Percentiles rank a stretch among this genome's conserved stretches.
These are phyloP conservation scores for Penicillium longicatenatum DNA, from an alignment of 495 filamentous ascomycete species.

Conservation along the genomic window DNA sequence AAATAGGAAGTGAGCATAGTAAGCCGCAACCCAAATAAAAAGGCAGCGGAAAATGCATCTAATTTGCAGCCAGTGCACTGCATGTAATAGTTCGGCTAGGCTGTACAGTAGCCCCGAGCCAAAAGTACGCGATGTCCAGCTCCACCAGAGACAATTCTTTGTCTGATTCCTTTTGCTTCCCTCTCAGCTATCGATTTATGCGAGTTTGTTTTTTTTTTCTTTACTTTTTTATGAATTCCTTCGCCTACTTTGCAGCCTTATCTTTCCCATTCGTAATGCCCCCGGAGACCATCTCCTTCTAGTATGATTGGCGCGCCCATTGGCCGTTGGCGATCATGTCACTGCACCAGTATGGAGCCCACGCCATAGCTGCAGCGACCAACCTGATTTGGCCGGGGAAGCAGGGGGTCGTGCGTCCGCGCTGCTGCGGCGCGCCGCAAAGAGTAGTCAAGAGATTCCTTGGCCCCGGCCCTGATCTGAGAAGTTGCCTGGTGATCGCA, in stretches of 20 bases:
- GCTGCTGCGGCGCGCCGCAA: conserved; percentile 43
- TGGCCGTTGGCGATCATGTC: conserved; percentile 26
- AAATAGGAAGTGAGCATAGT: not conserved
- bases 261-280: not conserved
- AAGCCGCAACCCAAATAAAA: not conserved
- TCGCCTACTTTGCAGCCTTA: no score
- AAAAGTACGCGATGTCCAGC: conserved; percentile 29
- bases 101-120: conserved; percentile 23
- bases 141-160: conserved; percentile 10
- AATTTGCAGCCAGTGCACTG: conserved; percentile 37
- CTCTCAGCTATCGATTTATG: not conserved
- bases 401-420: conserved; percentile 38
- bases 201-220: not conserved
- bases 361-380: conserved; percentile 6
- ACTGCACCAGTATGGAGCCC: conserved; percentile 24
- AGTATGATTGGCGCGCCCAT: conserved; percentile 2
- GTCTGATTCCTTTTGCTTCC: not conserved
- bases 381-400: conserved; percentile 46
- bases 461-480: conserved; percentile 25
- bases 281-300: conserved; percentile 2
- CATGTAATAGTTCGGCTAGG: conserved; percentile 37
- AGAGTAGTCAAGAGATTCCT: conserved; percentile 38
- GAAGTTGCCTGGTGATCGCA: conserved; percentile 30
- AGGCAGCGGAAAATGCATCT: conserved; percentile 37
- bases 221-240: not conserved